Evolutionary conservation across 1,139 yeast species (phyloP).

Genomic region (Yamadazyma dendronema): DNA sequence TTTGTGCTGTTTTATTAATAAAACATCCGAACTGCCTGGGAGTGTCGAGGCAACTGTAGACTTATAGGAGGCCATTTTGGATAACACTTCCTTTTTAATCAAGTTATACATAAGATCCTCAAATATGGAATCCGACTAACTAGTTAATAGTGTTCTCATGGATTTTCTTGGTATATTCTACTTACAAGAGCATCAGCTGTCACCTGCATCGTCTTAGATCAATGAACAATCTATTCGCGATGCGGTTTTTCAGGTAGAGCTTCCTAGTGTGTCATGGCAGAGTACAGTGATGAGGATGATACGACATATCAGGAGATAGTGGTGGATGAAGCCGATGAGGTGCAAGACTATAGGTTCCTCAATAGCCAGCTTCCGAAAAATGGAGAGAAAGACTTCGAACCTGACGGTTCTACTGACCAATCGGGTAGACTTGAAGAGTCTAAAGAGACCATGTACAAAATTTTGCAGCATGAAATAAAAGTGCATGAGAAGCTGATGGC

Average conservation of each 20-base stretch:
- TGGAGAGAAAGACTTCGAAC: slow-evolving; percentile 87
- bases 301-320: slow-evolving; percentile 10
- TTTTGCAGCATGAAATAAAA: slow-evolving; percentile 59
- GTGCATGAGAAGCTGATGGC: slow-evolving; percentile 51
- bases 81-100: slow-evolving; percentile 34
- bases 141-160: slow-evolving; percentile 3
- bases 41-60: slow-evolving; percentile 1
- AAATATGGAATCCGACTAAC: slow-evolving; percentile 29
- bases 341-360: slow-evolving; percentile 47
- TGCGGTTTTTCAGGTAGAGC: neutral
- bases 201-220: slow-evolving; percentile 6
- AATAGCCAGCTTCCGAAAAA: slow-evolving; percentile 35
- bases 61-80: slow-evolving; percentile 3
- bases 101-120: slow-evolving; percentile 37
- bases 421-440: slow-evolving; percentile 49
- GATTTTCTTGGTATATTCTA: neutral
- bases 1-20: slow-evolving; percentile 10
- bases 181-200: slow-evolving; percentile 12
- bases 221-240: neutral
- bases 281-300: slow-evolving; percentile 6
- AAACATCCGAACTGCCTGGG: neutral
- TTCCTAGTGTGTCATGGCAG: neutral
- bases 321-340: slow-evolving; percentile 50
- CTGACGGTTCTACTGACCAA: slow-evolving; percentile 73
- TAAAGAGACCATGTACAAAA: slow-evolving; percentile 69